These are phyloP conservation scores for Salix arbutifolia DNA, from an alignment of 345 rosid genomes.

Conservation along the genomic window DNA sequence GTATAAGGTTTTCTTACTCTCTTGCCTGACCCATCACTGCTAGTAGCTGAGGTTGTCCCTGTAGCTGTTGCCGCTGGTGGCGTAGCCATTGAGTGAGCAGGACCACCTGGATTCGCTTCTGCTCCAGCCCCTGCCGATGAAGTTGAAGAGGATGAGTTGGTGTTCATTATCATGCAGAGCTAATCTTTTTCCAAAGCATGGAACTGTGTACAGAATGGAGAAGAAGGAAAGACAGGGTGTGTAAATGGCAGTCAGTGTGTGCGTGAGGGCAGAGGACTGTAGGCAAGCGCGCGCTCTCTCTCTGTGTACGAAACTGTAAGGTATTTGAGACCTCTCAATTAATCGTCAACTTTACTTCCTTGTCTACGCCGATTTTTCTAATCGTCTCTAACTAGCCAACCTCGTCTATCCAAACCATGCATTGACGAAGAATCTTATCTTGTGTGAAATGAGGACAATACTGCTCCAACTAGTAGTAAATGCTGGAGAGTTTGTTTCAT, in stretches of 20 bases:
- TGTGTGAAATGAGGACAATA: no score
- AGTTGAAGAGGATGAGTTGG: slow-evolving; percentile 28
- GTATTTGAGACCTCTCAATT: slow-evolving; percentile 34
- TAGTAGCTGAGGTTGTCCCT: neutral
- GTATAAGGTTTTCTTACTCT: slow-evolving; percentile 93
- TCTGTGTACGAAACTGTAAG: slow-evolving; percentile 2
- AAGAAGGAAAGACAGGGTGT: neutral
- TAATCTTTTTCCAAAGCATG: neutral
- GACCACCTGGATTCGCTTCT: no score
- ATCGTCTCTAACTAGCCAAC: neutral
- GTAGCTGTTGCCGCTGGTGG: slow-evolving; percentile 21
- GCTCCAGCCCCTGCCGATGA: no score
- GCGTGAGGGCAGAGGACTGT: neutral
- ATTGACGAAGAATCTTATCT: no score
- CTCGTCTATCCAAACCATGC: neutral
- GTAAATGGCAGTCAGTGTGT: neutral
- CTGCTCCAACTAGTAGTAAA: no score
- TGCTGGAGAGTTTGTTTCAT: no score
- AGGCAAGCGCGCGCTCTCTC: slow-evolving; percentile 19
- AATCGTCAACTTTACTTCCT: slow-evolving; percentile 31
- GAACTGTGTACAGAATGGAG: neutral
- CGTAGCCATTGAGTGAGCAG: slow-evolving; percentile 20
- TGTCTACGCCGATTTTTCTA: slow-evolving; percentile 26
- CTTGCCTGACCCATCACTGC: slow-evolving; percentile 47
- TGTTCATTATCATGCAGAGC: slow-evolving; percentile 21